Conservation (phyloP, 495 filamentous ascomycete species). For the Penicillium turbatum region DNA sequence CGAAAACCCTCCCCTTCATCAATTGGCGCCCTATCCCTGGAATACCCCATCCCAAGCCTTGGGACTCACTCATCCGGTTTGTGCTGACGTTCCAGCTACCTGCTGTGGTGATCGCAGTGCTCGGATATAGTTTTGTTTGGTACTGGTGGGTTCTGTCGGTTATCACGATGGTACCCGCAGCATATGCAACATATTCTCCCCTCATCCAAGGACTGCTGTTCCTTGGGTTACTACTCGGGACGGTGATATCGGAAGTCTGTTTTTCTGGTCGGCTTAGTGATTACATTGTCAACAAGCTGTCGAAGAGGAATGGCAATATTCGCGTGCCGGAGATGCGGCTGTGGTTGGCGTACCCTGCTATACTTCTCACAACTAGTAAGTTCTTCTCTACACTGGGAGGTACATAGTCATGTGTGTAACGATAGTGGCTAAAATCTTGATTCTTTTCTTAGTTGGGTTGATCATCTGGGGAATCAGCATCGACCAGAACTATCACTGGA, state of each 20-base stretch:
- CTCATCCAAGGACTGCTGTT: slow-evolving; percentile 57
- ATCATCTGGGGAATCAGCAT: slow-evolving; percentile 57
- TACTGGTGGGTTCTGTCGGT: slow-evolving; percentile 63
- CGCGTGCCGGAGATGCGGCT: slow-evolving; percentile 55
- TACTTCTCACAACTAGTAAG: slow-evolving; percentile 44
- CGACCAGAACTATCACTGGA: slow-evolving; percentile 55
- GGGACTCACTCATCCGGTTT: slow-evolving; percentile 46
- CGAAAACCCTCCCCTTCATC: slow-evolving; percentile 47
- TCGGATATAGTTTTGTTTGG: slow-evolving; percentile 54
- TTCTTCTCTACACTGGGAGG: slow-evolving; percentile 1
- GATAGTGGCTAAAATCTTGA: no score
- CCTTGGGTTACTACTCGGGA: slow-evolving; percentile 54
- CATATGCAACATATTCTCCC: slow-evolving; percentile 49
- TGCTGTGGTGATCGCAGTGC: slow-evolving; percentile 41
- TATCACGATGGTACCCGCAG: slow-evolving; percentile 56
- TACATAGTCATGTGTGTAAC: no score
- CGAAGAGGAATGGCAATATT: slow-evolving; percentile 43
- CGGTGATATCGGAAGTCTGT: slow-evolving; percentile 49
- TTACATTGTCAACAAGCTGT: slow-evolving; percentile 42
- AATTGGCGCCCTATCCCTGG: slow-evolving; percentile 51
- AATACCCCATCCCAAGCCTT: slow-evolving; percentile 50
- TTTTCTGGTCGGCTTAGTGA: slow-evolving; percentile 55
- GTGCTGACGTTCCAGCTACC: slow-evolving; percentile 46
- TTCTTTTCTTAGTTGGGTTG: slow-evolving; percentile 24
- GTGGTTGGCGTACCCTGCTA: slow-evolving; percentile 57